Conservation (phyloP, 768 basidiomycete species). For the Boletus sp. region DNA sequence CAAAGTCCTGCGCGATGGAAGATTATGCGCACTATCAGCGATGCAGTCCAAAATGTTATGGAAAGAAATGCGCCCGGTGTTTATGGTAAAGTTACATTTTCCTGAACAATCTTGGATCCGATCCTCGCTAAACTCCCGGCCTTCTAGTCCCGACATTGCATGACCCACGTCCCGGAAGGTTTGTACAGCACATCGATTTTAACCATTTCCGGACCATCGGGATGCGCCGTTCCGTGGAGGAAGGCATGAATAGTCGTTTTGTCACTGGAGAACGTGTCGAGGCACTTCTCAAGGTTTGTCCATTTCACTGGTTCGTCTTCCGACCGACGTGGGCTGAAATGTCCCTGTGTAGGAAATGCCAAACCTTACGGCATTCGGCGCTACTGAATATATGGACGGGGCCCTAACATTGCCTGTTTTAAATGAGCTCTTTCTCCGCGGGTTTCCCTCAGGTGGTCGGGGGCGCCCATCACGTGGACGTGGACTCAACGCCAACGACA, state of each 20-base stretch:
- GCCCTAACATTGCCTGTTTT: slow-evolving; percentile 83
- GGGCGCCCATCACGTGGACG: slow-evolving; percentile 70
- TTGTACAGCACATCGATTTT: slow-evolving; percentile 87
- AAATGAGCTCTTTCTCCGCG: slow-evolving; percentile 88
- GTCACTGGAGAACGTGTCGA: slow-evolving; percentile 88
- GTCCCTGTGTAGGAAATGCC: slow-evolving; percentile 70
- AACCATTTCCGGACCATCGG: slow-evolving; percentile 97
- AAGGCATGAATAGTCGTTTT: slow-evolving; percentile 85
- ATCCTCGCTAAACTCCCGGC: slow-evolving; percentile 1
- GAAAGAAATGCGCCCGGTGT: slow-evolving; percentile 62
- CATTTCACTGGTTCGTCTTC: slow-evolving; percentile 1
- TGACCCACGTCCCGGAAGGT: slow-evolving; percentile 74
- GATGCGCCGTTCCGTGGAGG: slow-evolving; percentile 89
- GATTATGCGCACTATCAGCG: slow-evolving; percentile 72
- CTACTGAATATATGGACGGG: slow-evolving; percentile 98
- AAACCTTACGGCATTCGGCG: slow-evolving; percentile 84
- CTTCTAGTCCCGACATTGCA: slow-evolving; percentile 60
- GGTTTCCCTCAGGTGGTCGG: slow-evolving; percentile 64
- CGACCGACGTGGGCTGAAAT: slow-evolving; percentile 3
- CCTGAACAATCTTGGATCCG: background rate
- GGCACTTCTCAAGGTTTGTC: slow-evolving; percentile 68
- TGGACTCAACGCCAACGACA: slow-evolving; percentile 44
- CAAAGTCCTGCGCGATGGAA: slow-evolving; percentile 84
- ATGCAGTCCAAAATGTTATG: slow-evolving; percentile 73
- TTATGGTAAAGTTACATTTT: slow-evolving; percentile 52